Conservation (phyloP, 805 yeast genomes). For the Spathaspora hagerdaliae region DNA sequence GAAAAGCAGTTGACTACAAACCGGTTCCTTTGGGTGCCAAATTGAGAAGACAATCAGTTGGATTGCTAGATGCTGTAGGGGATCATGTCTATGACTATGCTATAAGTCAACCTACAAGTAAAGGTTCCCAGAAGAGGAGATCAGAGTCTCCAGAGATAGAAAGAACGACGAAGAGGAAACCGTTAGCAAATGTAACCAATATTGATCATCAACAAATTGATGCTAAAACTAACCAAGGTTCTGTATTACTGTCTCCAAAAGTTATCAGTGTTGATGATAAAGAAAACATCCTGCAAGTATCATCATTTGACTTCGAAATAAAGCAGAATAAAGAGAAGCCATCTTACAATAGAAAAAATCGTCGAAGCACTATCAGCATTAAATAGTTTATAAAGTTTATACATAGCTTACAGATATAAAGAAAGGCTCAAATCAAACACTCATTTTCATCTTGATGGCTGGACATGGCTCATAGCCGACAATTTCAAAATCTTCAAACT, state of each 20-base stretch:
- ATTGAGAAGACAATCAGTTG: conserved; percentile 62
- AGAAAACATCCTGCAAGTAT: conserved; percentile 6
- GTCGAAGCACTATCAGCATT: background rate
- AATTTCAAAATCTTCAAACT: conserved; percentile 82
- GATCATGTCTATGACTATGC: conserved; percentile 18
- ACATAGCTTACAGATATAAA: background rate
- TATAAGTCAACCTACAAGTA: background rate
- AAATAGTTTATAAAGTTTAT: conserved; percentile 1
- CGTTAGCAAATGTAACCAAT: conserved; percentile 28
- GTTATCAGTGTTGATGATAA: background rate
- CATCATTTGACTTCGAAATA: conserved; percentile 40
- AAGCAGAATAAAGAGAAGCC: conserved; percentile 1
- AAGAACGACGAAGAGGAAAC: conserved; percentile 8
- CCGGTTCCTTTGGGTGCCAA: conserved; percentile 65
- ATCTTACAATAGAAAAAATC: conserved; percentile 1
- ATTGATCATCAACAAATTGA: conserved; percentile 1
- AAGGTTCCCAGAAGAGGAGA: conserved; percentile 2
- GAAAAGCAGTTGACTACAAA: conserved; percentile 60
- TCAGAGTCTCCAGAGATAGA: conserved; percentile 2
- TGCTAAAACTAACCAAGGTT: background rate
- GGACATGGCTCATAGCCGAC: conserved; percentile 75
- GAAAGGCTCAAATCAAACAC: conserved; percentile 54
- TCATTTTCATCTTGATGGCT: conserved; percentile 93
- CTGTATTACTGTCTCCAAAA: too few species aligned
- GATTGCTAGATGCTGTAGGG: conserved; percentile 58